Percentiles rank a stretch among this genome's conserved stretches.
Evolutionary conservation across 805 yeast species (phyloP).

Genomic region (Saturnispora dispora): DNA sequence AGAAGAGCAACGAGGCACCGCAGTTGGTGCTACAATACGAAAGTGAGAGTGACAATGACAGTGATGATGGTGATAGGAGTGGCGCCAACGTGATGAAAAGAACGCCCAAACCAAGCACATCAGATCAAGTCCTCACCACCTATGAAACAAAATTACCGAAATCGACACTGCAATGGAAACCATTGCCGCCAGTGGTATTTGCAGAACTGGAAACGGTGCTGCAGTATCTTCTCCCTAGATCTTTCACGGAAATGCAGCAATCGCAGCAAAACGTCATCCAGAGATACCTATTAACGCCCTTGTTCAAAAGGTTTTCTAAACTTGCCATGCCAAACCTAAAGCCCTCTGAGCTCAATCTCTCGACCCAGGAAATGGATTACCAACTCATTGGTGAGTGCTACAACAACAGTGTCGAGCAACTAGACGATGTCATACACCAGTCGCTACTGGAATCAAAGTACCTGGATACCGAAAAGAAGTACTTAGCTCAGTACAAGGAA

Average conservation of each 20-base stretch:
- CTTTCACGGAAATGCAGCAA: not conserved
- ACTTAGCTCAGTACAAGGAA: conserved; percentile 15
- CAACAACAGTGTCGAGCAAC: conserved; percentile 22
- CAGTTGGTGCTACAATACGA: not conserved
- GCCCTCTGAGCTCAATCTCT: conserved; percentile 22
- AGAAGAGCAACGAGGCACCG: not conserved
- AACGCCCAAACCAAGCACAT: not conserved
- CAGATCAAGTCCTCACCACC: not conserved
- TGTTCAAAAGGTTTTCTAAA: conserved; percentile 16
- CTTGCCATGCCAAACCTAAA: conserved; percentile 21
- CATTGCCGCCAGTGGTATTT: conserved; percentile 3
- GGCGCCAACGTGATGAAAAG: not conserved
- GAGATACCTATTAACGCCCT: conserved; percentile 16
- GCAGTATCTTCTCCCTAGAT: conserved; percentile 7
- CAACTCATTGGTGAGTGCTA: conserved; percentile 18
- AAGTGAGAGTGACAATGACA: not conserved
- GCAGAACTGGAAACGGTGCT: conserved; percentile 8
- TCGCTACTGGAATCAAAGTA: conserved; percentile 16
- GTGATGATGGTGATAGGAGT: not conserved
- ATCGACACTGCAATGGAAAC: conserved; percentile 8
- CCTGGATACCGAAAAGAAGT: conserved; percentile 16
- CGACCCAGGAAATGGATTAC: conserved; percentile 17
- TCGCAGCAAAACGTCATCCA: conserved; percentile 9
- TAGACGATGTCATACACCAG: conserved; percentile 19
- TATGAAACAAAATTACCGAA: conserved; percentile 7